These are phyloP conservation scores for Combretum micranthum DNA, from an alignment of 345 rosid genomes.

Conservation along the genomic window DNA sequence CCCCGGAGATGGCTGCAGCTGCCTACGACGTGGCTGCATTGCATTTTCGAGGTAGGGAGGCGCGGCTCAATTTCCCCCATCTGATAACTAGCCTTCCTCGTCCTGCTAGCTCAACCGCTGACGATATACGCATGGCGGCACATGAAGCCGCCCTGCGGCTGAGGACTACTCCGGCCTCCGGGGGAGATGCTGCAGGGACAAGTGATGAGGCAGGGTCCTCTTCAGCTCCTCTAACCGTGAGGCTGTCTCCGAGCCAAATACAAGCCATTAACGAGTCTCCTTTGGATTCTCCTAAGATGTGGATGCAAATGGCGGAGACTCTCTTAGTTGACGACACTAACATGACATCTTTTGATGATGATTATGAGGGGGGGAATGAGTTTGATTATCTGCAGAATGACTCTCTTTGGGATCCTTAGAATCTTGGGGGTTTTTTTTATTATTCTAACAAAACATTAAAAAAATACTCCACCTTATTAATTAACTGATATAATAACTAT, in stretches of 20 bases:
- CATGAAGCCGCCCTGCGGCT: slow-evolving; percentile 47
- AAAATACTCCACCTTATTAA: too few relatives aligned
- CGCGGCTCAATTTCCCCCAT: slow-evolving; percentile 70
- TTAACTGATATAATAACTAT: too few relatives aligned
- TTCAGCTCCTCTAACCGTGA: slow-evolving; percentile 35
- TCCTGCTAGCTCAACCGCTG: slow-evolving; percentile 47
- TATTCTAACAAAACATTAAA: too few relatives aligned
- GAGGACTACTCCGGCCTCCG: slow-evolving; percentile 16
- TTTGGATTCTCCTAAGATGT: slow-evolving; percentile 13
- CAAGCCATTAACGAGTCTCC: slow-evolving; percentile 66
- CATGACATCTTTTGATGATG: neutral
- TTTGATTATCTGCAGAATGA: slow-evolving; percentile 1
- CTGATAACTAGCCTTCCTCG: slow-evolving; percentile 30
- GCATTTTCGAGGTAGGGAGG: slow-evolving; percentile 51
- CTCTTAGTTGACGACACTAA: neutral
- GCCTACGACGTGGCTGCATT: slow-evolving; percentile 86
- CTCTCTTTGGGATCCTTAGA: slow-evolving; percentile 9
- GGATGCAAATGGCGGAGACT: neutral
- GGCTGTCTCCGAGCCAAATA: slow-evolving; percentile 67
- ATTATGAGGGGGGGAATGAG: neutral
- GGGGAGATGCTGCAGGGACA: slow-evolving; percentile 2
- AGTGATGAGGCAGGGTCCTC: neutral
- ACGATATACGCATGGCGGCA: slow-evolving; percentile 69
- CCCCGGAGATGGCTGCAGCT: slow-evolving; percentile 87
- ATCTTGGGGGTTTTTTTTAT: neutral